Evolutionary conservation across 352 stramenopile genomes (phyloP), one percentile per base, ranked within the genome.

Genomic region (Elongisporangium undulatum): DNA sequence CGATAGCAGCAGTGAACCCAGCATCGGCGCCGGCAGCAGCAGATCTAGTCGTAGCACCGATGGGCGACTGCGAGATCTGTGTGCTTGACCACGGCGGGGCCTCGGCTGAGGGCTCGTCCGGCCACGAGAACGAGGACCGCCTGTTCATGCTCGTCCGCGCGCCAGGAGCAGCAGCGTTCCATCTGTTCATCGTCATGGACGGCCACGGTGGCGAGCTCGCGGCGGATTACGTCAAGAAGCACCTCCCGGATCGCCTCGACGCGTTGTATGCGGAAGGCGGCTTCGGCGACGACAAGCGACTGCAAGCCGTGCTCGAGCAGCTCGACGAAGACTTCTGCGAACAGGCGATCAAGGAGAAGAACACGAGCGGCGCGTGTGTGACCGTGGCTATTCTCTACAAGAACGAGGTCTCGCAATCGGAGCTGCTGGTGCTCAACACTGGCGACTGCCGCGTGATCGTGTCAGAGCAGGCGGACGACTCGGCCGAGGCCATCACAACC

Each of bases 101-200:
- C 16, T 82, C 77, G 0, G 63, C 71, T 12, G 77, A 88, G 56
- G 79, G 77, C 7, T 67, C 56, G n/a, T 77, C 75, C 2, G 77
- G 75, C 23, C 80, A 92, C 56, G 66, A 65, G 15, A 91, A 92
- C 57, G 79, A 94, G 61, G 82, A 94, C 54, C 79, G 84, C 15
- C 61, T 70, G 4, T 38, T 92, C 23, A 67, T 89, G 13, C 9
- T 45, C 3, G 34, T 17, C 17, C 34, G 13, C 34, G 10, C 34
- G 13, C 58, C 74, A 21, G 74, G 72, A 55, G 74, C 78, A 23
- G 69, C 76, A 49, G 52, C 67, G 9, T 91, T 91, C 65, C 75
- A 82, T 58, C 20, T 92, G 48, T 71, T 94, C 34, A 79, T 74
- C 0, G 85, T 91, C 58, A 79, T 94, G 38, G 82, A 94, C 55